Evolutionary conservation across 2,329 filamentous ascomycete species (phyloP).

Genomic region (Camptophora hylomeconis): DNA sequence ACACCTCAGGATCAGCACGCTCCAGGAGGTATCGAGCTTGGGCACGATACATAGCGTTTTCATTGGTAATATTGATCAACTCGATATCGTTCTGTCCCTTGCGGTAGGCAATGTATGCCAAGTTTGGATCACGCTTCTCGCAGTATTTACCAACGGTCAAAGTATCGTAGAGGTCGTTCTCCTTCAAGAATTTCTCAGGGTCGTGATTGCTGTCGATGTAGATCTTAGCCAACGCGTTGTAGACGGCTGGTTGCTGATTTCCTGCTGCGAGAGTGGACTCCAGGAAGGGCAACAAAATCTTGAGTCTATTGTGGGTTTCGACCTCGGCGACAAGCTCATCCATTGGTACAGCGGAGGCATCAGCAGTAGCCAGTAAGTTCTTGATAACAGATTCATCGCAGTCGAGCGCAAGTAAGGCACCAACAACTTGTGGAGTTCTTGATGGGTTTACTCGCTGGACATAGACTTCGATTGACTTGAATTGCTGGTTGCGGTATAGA

Average conservation of each 20-base stretch:
- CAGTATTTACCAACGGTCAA: constrained; percentile 92
- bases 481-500: constrained; percentile 97
- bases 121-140: constrained; percentile 92
- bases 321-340: constrained; percentile 90
- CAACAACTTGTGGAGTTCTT: constrained; percentile 81
- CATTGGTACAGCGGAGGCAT: constrained; percentile 74
- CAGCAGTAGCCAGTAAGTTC: constrained; percentile 71
- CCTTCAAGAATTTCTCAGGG: constrained; percentile 91
- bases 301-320: constrained; percentile 89
- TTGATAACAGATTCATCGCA: constrained; percentile 97
- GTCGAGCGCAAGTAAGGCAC: constrained; percentile 87
- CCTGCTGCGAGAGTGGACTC: constrained; percentile 80
- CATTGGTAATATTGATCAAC: constrained; percentile 93
- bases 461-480: constrained; percentile 96
- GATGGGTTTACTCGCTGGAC: constrained; percentile 93
- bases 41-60: constrained; percentile 99
- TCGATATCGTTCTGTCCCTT: constrained; percentile 98
- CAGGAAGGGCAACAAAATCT: constrained; percentile 89
- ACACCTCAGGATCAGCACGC: constrained; percentile 77
- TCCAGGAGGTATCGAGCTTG: constrained; percentile 92
- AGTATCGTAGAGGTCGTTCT: constrained; percentile 94
- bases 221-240: constrained; percentile 95
- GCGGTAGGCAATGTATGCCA: constrained; percentile 86
- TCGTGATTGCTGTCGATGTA: constrained; percentile 99
- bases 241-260: constrained; percentile 92